These are phyloP conservation scores for Tetrapisispora pingtungensis DNA, from an alignment of 805 yeast genomes.

Conservation along the genomic window DNA sequence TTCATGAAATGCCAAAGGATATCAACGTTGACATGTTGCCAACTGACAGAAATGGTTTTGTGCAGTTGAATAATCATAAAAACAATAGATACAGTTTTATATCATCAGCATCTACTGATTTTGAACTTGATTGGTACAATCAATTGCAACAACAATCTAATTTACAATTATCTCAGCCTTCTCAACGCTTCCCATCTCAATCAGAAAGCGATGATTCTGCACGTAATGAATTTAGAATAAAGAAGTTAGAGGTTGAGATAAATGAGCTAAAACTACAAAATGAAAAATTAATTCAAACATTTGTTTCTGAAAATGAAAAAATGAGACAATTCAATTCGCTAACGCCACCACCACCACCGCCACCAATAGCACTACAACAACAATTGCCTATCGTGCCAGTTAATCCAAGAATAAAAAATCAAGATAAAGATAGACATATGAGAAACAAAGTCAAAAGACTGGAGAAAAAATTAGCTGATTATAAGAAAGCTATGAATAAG, in stretches of 20 bases:
- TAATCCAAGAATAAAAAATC: background rate
- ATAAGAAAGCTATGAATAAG: conserved; percentile 18
- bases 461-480: conserved; percentile 24
- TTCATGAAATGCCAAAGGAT: conserved; percentile 10
- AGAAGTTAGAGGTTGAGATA: conserved; percentile 26
- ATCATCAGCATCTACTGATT: conserved; percentile 25
- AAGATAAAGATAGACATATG: conserved; percentile 8
- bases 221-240: conserved; percentile 23
- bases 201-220: conserved; percentile 11
- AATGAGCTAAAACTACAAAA: conserved; percentile 27
- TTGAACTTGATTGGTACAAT: conserved; percentile 12
- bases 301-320: conserved; percentile 7
- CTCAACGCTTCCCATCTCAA: conserved; percentile 1
- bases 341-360: background rate
- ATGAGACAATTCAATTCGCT: background rate
- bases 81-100: conserved; percentile 25
- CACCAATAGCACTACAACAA: too few species aligned
- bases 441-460: conserved; percentile 21
- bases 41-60: conserved; percentile 16
- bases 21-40: conserved; percentile 14
- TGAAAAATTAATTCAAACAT: conserved; percentile 24
- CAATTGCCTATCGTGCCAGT: background rate
- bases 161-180: conserved; percentile 4
- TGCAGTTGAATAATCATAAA: conserved; percentile 6
- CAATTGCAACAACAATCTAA: conserved; percentile 3